Evolutionary conservation across 768 basidiomycete genomes (phyloP).

Genomic region (Pholiota microspora): DNA sequence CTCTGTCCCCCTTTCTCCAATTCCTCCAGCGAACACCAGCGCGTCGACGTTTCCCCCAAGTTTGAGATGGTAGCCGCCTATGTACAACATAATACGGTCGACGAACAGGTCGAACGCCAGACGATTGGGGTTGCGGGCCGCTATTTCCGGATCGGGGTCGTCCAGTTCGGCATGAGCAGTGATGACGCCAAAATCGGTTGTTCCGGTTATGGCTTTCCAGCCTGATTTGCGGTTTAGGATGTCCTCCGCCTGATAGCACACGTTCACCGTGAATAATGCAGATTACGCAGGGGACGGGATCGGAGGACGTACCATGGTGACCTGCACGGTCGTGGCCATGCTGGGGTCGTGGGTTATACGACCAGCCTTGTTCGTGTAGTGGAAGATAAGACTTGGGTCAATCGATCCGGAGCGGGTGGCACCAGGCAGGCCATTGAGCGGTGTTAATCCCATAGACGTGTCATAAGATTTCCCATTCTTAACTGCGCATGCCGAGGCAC

Average conservation of each 20-base stretch:
- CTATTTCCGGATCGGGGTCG: conserved; percentile 17
- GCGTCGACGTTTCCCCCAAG: conserved; percentile 70
- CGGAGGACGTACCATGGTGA: conserved; percentile 42
- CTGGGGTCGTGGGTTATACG: conserved; percentile 54
- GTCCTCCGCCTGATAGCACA: conserved; percentile 52
- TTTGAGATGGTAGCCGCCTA: conserved; percentile 76
- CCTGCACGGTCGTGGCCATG: conserved; percentile 43
- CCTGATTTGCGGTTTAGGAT: conserved; percentile 77
- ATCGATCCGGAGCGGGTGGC: conserved; percentile 82
- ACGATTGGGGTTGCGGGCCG: conserved; percentile 36
- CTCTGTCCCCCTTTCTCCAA: conserved; percentile 72
- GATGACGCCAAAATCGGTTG: conserved; percentile 79
- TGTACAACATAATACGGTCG: conserved; percentile 70
- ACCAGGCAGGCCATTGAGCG: conserved; percentile 84
- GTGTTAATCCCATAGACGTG: conserved; percentile 92
- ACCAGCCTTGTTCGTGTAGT: conserved; percentile 59
- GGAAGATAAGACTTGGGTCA: conserved; percentile 88
- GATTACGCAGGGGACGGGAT: not conserved
- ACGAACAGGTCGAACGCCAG: conserved; percentile 80
- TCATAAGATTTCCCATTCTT: conserved; percentile 71
- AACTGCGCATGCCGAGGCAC: conserved; percentile 82
- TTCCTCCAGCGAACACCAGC: conserved; percentile 84
- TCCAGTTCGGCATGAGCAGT: conserved; percentile 38
- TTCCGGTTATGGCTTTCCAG: conserved; percentile 76
- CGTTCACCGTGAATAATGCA: not conserved